These are phyloP conservation scores for Xylaria longipes DNA, from an alignment of 495 filamentous ascomycete species.

Conservation along the genomic window DNA sequence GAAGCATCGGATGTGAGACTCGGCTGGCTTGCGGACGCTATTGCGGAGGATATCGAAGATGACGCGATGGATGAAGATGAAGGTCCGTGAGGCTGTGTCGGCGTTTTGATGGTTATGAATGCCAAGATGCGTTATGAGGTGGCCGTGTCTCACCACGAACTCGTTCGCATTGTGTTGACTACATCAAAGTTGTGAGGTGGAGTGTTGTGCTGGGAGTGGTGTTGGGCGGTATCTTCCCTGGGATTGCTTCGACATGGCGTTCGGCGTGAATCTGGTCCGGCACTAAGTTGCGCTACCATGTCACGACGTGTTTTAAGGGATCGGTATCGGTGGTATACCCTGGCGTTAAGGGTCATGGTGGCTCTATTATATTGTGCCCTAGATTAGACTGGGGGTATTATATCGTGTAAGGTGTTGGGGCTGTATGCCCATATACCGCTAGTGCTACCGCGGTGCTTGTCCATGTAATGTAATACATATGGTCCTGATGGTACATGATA, in stretches of 20 bases:
- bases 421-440: background rate
- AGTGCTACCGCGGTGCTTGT: background rate
- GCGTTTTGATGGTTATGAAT: background rate
- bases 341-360: background rate
- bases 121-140: background rate
- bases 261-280: background rate
- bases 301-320: background rate
- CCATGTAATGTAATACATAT: conserved; percentile 4
- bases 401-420: background rate
- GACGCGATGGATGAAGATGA: conserved; percentile 34
- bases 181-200: background rate
- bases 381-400: background rate
- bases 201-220: background rate
- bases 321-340: conserved; percentile 14
- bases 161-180: background rate
- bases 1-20: conserved; percentile 50
- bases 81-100: conserved; percentile 26
- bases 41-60: conserved; percentile 39
- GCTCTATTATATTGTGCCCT: background rate
- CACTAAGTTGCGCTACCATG: background rate
- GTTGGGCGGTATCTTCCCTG: background rate
- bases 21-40: conserved; percentile 40
- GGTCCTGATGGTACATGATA: background rate
- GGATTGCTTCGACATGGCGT: background rate
- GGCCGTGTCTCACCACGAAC: background rate